Conservation (phyloP, 73 alveolate species). For the Symbiodinium natans region DNA sequence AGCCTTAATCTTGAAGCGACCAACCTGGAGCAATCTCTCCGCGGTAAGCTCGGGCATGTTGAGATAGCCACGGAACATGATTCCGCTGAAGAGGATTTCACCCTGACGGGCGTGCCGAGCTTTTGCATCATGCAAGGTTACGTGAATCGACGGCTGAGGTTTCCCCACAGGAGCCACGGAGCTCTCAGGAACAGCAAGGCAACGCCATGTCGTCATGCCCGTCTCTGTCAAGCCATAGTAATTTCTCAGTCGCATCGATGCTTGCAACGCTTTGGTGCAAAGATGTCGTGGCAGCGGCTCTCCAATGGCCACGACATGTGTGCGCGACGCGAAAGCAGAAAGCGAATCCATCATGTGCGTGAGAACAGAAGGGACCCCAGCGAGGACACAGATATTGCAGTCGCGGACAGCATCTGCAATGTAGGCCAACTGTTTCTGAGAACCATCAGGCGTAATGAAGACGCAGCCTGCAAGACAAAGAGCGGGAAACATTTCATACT, state of each 20-base stretch:
- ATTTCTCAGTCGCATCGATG: background rate
- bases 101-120: conserved; percentile 14
- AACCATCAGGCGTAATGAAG: conserved; percentile 47
- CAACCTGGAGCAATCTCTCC: conserved; percentile 23
- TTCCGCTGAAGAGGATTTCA: conserved; percentile 60
- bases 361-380: conserved; percentile 75
- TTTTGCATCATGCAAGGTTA: background rate
- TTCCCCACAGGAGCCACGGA: conserved; percentile 58
- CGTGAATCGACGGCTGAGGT: conserved; percentile 38
- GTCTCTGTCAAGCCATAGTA: conserved; percentile 77
- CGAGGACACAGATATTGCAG: conserved; percentile 21
- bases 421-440: background rate
- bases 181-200: conserved; percentile 18
- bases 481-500: conserved; percentile 42
- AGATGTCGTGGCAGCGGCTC: conserved; percentile 53
- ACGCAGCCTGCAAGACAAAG: conserved; percentile 59
- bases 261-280: conserved; percentile 26
- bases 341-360: conserved; percentile 10
- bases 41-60: conserved; percentile 76
- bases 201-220: conserved; percentile 60
- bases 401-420: background rate
- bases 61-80: conserved; percentile 61
- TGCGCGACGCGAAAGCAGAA: background rate
- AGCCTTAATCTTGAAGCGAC: background rate
- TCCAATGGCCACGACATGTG: conserved; percentile 40